Conservation (phyloP, 768 basidiomycete species). For the Candolleomyces aberdarensis region DNA sequence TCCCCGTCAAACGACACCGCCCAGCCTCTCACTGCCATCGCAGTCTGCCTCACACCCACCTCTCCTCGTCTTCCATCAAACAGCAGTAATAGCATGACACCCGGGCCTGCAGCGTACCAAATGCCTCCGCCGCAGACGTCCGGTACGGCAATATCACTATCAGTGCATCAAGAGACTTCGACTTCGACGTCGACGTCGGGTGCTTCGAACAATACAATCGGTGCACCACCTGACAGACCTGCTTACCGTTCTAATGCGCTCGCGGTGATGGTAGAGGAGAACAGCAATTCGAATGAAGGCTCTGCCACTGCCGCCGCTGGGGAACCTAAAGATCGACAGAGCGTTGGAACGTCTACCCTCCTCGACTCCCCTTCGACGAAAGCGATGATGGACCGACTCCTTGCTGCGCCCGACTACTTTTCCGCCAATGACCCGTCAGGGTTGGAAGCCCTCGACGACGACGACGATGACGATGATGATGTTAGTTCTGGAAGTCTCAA, state of each 20-base stretch:
- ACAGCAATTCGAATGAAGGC: neutral
- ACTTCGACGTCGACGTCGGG: too few relatives aligned
- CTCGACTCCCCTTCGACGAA: conserved; percentile 8
- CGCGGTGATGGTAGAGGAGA: neutral
- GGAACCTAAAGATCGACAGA: neutral
- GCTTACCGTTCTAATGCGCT: too few relatives aligned
- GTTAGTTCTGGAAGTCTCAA: neutral
- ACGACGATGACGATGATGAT: neutral
- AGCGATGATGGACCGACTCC: conserved; percentile 7
- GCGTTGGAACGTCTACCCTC: neutral
- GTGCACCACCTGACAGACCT: too few relatives aligned
- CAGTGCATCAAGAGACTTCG: too few relatives aligned
- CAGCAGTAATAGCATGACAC: too few relatives aligned
- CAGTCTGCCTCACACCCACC: neutral
- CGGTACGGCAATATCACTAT: too few relatives aligned
- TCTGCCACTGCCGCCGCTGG: neutral
- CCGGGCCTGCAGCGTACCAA: too few relatives aligned
- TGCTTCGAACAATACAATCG: too few relatives aligned
- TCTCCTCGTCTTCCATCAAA: too few relatives aligned
- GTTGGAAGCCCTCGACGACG: neutral
- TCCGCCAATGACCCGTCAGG: too few relatives aligned
- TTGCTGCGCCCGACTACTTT: conserved; percentile 6
- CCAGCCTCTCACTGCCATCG: neutral
- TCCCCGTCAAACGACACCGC: neutral
- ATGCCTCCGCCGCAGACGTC: too few relatives aligned